These are phyloP conservation scores for Mycena vulgaris DNA, from an alignment of 768 basidiomycete genomes.

Conservation along the genomic window DNA sequence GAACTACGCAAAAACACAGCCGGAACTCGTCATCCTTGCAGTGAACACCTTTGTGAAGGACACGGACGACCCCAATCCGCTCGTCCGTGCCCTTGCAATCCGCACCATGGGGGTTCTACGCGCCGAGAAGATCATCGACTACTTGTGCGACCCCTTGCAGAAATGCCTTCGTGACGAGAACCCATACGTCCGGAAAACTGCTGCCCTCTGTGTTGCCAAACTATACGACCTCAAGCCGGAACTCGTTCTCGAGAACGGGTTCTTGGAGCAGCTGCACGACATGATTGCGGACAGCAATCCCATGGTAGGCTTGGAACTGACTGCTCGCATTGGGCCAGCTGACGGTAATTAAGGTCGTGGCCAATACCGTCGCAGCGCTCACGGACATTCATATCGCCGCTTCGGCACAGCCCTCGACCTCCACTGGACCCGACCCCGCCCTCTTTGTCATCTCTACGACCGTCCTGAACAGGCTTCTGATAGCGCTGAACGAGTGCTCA, in stretches of 20 bases:
- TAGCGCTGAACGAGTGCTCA: slow-evolving; percentile 98
- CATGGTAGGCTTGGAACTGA: slow-evolving; percentile 72
- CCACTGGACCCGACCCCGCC: slow-evolving; percentile 68
- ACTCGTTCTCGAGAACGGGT: slow-evolving; percentile 95
- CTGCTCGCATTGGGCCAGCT: too few relatives aligned
- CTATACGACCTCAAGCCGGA: slow-evolving; percentile 98
- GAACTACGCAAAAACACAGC: slow-evolving; percentile 99
- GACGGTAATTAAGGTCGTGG: slow-evolving; percentile 80
- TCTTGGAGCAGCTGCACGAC: slow-evolving; percentile 89
- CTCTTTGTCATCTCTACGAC: slow-evolving; percentile 86
- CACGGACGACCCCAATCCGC: slow-evolving; percentile 95
- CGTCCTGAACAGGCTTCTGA: slow-evolving; percentile 90
- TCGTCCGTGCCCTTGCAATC: slow-evolving; percentile 96
- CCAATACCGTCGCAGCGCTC: slow-evolving; percentile 94
- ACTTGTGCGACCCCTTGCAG: slow-evolving; percentile 95
- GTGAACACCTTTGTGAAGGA: slow-evolving; percentile 99
- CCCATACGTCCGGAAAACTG: slow-evolving; percentile 98
- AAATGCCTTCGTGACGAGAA: slow-evolving; percentile 95
- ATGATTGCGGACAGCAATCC: slow-evolving; percentile 97
- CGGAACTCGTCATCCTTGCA: slow-evolving; percentile 90
- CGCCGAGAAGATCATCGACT: slow-evolving; percentile 99
- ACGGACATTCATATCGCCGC: slow-evolving; percentile 91
- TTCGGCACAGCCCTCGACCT: slow-evolving; percentile 67
- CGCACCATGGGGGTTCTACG: slow-evolving; percentile 98
- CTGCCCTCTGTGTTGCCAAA: slow-evolving; percentile 97